Percentiles rank a stretch among this genome's conserved stretches.
These are phyloP conservation scores for Eudorina sp. DNA, from an alignment of 139 green algal species.

Conservation along the genomic window DNA sequence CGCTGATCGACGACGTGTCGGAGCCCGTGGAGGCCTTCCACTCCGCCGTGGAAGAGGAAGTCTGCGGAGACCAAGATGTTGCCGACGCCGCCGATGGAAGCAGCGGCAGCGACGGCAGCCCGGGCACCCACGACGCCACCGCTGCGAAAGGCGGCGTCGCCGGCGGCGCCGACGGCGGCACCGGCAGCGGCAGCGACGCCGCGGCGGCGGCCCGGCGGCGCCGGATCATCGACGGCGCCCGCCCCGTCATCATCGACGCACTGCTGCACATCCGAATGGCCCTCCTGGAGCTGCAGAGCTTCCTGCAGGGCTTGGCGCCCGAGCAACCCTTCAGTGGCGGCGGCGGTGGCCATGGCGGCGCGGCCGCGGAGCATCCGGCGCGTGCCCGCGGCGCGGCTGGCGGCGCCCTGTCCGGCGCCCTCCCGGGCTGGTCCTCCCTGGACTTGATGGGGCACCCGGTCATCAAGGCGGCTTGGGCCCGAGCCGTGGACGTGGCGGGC, in stretches of 20 bases:
- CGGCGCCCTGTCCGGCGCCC: not conserved
- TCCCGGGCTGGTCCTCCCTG: not conserved
- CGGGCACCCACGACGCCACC: too few relatives aligned
- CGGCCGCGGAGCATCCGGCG: not conserved
- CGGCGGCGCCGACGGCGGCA: too few relatives aligned
- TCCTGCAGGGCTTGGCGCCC: not conserved
- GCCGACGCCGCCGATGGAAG: too few relatives aligned
- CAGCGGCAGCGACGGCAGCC: too few relatives aligned
- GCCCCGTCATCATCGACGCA: not conserved
- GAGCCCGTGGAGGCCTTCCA: not conserved
- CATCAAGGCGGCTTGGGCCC: not conserved
- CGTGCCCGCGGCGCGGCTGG: not conserved
- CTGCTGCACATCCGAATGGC: not conserved
- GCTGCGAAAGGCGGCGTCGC: not conserved
- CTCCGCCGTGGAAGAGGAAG: not conserved
- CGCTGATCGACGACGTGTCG: not conserved
- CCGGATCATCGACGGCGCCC: not conserved
- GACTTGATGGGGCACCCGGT: not conserved
- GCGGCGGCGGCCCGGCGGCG: not conserved
- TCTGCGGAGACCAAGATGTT: too few relatives aligned
- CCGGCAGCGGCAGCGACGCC: not conserved
- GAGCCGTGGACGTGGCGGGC: not conserved
- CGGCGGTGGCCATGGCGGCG: not conserved
- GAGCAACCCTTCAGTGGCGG: too few relatives aligned
- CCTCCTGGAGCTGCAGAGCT: not conserved